Conservation (phyloP, 345 rosid species). For the Capsella bursapastoris region DNA sequence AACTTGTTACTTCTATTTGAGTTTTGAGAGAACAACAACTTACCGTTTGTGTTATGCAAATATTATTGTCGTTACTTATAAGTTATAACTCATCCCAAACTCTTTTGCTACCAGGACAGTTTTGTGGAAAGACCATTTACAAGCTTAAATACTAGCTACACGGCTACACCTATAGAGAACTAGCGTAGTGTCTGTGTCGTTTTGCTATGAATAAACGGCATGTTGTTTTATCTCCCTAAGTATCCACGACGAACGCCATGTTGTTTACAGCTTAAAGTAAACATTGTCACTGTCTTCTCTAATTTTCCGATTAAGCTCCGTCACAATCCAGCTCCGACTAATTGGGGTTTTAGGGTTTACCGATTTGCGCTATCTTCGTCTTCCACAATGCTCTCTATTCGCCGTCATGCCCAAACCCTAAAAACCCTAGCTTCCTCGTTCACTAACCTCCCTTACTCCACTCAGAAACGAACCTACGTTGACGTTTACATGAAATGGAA, state of each 20-base stretch:
- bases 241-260: neutral
- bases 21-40: constrained; percentile 16
- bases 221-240: neutral
- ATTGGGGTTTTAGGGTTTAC: constrained; percentile 1
- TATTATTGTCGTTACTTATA: constrained; percentile 12
- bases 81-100: constrained; percentile 1
- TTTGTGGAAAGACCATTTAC: neutral
- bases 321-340: neutral
- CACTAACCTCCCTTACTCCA: neutral
- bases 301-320: constrained; percentile 6
- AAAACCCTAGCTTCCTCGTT: constrained; percentile 41
- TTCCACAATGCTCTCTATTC: constrained; percentile 48
- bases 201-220: constrained; percentile 3
- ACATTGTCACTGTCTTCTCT: neutral
- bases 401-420: constrained; percentile 46
- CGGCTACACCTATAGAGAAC: too few relatives aligned
- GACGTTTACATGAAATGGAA: constrained; percentile 95
- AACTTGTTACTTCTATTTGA: constrained; percentile 45
- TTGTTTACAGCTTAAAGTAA: neutral
- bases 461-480: constrained; percentile 59
- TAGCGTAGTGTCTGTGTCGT: neutral
- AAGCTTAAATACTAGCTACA: neutral
- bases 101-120: neutral
- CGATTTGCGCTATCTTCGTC: neutral
- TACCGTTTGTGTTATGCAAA: constrained; percentile 23